Base-by-base conservation (phyloP, 129 eudicot species). In the Ambrosia artemisiifolia region DNA sequence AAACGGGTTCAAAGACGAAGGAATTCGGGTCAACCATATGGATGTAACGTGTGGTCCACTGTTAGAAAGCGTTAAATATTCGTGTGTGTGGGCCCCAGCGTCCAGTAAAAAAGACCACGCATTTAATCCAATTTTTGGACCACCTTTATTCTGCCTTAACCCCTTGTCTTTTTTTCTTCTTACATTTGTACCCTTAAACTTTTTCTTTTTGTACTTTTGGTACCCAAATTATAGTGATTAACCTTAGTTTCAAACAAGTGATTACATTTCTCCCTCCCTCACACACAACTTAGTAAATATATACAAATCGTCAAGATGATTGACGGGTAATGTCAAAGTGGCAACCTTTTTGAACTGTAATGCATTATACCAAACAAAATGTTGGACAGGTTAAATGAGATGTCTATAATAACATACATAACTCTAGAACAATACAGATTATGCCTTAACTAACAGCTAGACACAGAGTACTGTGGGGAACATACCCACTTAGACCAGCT, bases 61-160 rank as follows among this genome's bases (percentile, higher is more conserved):
- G 14, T 12, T 49, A 69, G 63, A 35, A 69, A 49, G 36, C 49
- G 63, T 69, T 36, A 70, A 70, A 70, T 70, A 70, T 71, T 71
- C 66, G 67, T 42, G 43, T 59, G 28, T 57, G 66, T 56, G 67
- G 75, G 75, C 28, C 67, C 75, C 66, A 20, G 2, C 56, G 4
- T 10, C 30, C 75, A 55, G 75, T 56, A 42, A 56, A 71, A 57
- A 69, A 30, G 72, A 66, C 66, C 73, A 75, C 59, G 67, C 73
- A 75, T 75, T 75, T 55, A 69, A 69, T 69, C 63, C 73, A 49
- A 32, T 56, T 10, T 17, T 6, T 11, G 67, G 79, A 55, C 79
- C 79, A 75, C 79, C 28, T 54, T 72, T 1, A 11, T 42, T 12
- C 4, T 66, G 11, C 34, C 40, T 54, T 11, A 5, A 16, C 59